phyloP scores from a whole-genome alignment of 805 yeast species.

The Candida ascalaphidarum region DNA sequence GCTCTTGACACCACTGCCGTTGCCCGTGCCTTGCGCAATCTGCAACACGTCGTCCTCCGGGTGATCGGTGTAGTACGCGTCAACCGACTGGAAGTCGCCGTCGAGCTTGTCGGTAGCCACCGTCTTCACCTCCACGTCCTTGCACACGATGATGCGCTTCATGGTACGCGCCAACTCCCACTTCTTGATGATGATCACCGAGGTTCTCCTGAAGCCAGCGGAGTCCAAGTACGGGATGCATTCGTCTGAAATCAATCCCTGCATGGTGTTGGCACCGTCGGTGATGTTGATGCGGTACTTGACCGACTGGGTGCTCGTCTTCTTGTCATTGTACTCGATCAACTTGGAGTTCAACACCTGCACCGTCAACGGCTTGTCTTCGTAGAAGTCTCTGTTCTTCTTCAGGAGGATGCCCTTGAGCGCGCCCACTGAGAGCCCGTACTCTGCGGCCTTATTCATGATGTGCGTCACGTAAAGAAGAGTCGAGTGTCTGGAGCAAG shows the following conservation, averaged over 20 bases:
- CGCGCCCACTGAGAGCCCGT: slow-evolving; percentile 16
- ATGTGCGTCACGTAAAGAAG: not conserved
- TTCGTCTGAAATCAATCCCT: slow-evolving; percentile 32
- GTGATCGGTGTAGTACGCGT: slow-evolving; percentile 49
- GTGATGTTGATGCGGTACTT: slow-evolving; percentile 27
- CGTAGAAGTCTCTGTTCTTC: slow-evolving; percentile 10
- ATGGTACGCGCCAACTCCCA: slow-evolving; percentile 39
- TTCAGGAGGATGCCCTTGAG: slow-evolving; percentile 15
- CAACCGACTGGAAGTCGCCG: slow-evolving; percentile 35
- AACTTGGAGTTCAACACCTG: slow-evolving; percentile 28
- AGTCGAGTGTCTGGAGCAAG: not conserved
- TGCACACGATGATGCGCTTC: slow-evolving; percentile 41
- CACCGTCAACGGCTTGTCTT: slow-evolving; percentile 21
- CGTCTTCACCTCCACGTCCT: slow-evolving; percentile 35
- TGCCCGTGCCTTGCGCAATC: slow-evolving; percentile 7
- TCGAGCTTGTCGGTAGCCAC: slow-evolving; percentile 27
- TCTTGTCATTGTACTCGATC: slow-evolving; percentile 14
- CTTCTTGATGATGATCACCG: slow-evolving; percentile 31
- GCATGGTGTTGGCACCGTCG: slow-evolving; percentile 30
- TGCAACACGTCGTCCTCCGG: slow-evolving; percentile 42
- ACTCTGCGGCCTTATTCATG: slow-evolving; percentile 6
- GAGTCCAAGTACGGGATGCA: slow-evolving; percentile 31
- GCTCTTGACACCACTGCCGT: slow-evolving; percentile 1
- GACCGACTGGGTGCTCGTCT: slow-evolving; percentile 10
- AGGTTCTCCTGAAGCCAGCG: slow-evolving; percentile 37